These are phyloP conservation scores for Lepiota venenata DNA, from an alignment of 768 basidiomycete genomes.

Conservation along the genomic window DNA sequence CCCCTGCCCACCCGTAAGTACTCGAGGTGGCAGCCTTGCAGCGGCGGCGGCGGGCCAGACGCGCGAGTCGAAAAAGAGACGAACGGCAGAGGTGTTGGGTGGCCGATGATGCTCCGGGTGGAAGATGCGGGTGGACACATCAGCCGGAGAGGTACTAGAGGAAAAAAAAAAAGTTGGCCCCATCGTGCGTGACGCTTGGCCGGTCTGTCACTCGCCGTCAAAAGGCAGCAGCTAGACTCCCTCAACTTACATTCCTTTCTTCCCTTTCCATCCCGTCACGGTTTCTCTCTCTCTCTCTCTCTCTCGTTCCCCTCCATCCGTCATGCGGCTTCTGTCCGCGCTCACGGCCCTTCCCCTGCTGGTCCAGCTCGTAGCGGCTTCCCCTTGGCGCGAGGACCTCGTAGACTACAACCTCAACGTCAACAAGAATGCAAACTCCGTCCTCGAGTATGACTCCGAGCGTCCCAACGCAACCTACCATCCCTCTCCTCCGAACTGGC, in stretches of 20 bases:
- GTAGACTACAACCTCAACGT: constrained; percentile 75
- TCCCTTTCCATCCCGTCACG: constrained; percentile 3
- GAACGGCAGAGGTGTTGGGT: no score
- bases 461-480: constrained; percentile 68
- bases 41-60: no score
- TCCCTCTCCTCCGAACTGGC: constrained; percentile 83
- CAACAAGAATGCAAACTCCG: constrained; percentile 66
- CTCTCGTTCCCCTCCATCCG: constrained; percentile 8
- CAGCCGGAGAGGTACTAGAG: background rate
- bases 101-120: background rate
- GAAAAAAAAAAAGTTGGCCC: no score
- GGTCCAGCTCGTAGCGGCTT: constrained; percentile 39
- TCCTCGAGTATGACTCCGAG: constrained; percentile 60
- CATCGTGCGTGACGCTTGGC: background rate
- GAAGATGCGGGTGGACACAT: background rate
- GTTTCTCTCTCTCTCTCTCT: background rate
- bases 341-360: constrained; percentile 36
- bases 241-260: background rate
- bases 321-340: constrained; percentile 48
- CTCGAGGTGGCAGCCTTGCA: no score
- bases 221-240: constrained; percentile 2
- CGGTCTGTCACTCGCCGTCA: constrained; percentile 14
- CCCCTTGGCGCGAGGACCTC: constrained; percentile 68
- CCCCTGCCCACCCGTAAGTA: no score
- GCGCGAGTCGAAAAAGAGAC: no score